Conservation (phyloP, 1,139 yeast genomes). For the Geotrichum bryndzae region DNA sequence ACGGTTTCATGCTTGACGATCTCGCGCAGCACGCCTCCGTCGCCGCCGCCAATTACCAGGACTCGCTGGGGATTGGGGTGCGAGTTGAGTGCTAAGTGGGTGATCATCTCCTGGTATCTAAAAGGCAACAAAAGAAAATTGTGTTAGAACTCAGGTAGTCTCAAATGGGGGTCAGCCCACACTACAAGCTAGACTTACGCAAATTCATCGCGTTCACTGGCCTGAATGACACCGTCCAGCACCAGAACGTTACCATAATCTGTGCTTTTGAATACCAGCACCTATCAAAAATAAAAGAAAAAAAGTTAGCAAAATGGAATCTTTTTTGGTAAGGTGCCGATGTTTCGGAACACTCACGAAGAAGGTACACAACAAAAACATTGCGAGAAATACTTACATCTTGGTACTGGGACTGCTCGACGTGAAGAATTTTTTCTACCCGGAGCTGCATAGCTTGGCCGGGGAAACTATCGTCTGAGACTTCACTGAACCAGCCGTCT, state of each 20-base stretch:
- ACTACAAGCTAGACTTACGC: conserved; percentile 35
- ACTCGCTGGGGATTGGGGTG: conserved; percentile 90
- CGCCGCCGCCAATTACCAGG: conserved; percentile 92
- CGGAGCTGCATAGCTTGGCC: conserved; percentile 88
- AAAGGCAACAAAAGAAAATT: not conserved
- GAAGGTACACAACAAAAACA: not conserved
- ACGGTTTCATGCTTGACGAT: conserved; percentile 78
- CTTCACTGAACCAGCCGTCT: conserved; percentile 91
- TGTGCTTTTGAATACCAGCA: conserved; percentile 78
- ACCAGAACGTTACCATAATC: conserved; percentile 89
- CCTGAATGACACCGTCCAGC: conserved; percentile 85
- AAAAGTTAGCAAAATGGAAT: not conserved
- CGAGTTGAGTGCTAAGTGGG: conserved; percentile 82
- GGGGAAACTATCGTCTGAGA: conserved; percentile 84
- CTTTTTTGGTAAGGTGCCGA: not conserved
- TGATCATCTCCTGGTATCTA: conserved; percentile 82
- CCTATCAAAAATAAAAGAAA: conserved; percentile 15
- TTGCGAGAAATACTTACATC: conserved; percentile 40
- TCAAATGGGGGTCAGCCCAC: not conserved
- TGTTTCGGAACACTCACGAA: not conserved
- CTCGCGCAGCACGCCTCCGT: conserved; percentile 93
- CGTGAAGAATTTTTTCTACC: conserved; percentile 76
- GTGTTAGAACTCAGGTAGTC: not conserved
- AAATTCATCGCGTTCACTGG: conserved; percentile 90
- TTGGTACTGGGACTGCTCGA: conserved; percentile 78